A percentile compares a stretch with the other conserved stretches of the same genome.
Conservation (phyloP, 31 red algal genomes). For the Endocladia muricata region DNA sequence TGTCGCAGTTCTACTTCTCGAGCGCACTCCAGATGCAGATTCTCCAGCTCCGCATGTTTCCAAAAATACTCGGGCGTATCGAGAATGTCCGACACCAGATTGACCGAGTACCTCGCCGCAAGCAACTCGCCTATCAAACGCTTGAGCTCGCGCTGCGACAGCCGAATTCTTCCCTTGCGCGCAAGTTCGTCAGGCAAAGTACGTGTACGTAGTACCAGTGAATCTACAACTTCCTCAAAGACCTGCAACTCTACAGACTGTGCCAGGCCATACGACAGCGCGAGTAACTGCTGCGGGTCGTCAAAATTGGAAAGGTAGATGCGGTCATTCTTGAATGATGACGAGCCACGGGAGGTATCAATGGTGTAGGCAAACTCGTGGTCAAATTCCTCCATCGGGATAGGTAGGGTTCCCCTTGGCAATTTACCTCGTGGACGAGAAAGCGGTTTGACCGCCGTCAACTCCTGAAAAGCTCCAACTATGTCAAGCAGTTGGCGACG, state of each 20-base stretch:
- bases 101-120: slow-evolving; percentile 80
- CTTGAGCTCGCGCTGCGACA: slow-evolving; percentile 56
- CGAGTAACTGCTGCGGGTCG: slow-evolving; percentile 58
- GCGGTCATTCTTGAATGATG: slow-evolving; percentile 70
- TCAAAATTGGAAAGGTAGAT: slow-evolving; percentile 60
- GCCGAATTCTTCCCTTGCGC: slow-evolving; percentile 60
- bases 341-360: slow-evolving; percentile 1
- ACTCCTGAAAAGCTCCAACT: slow-evolving; percentile 37
- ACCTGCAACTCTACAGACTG: slow-evolving; percentile 88
- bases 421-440: background rate
- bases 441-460: background rate
- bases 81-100: slow-evolving; percentile 88
- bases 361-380: slow-evolving; percentile 85
- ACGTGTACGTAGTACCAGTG: slow-evolving; percentile 70
- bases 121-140: slow-evolving; percentile 87
- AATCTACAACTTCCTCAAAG: slow-evolving; percentile 83
- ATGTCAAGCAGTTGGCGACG: slow-evolving; percentile 49
- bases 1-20: slow-evolving; percentile 78
- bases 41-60: slow-evolving; percentile 77
- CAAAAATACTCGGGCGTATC: slow-evolving; percentile 96
- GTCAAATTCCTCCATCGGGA: slow-evolving; percentile 86
- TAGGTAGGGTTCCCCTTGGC: background rate
- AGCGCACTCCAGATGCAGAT: slow-evolving; percentile 61
- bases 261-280: slow-evolving; percentile 92
- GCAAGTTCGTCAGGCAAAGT: slow-evolving; percentile 83